A percentile compares a stretch with the other conserved stretches of the same genome.
phyloP scores from a whole-genome alignment of 140 eudicot genomes.

The Senecio squalidus region DNA sequence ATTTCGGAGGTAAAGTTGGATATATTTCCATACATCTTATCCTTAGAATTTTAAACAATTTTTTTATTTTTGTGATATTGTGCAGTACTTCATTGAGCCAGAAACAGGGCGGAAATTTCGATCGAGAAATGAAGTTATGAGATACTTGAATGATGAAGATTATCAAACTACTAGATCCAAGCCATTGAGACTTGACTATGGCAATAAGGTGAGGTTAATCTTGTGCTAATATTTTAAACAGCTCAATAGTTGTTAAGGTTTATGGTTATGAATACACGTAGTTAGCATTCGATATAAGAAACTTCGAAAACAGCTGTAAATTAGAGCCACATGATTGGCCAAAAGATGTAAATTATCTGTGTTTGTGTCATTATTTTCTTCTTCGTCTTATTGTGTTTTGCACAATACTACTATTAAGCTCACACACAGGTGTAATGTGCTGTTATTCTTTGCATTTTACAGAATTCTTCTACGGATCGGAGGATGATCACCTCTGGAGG shows the following conservation, averaged over 20 bases:
- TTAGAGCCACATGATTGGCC: no score
- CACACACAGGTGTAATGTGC: constrained; percentile 8
- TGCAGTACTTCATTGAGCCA: constrained; percentile 73
- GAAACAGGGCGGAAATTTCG: constrained; percentile 58
- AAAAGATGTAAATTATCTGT: no score
- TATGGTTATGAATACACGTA: no score
- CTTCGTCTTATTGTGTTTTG: no score
- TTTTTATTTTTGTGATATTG: background rate
- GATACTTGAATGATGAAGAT: constrained; percentile 44
- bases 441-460: constrained; percentile 15
- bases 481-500: constrained; percentile 40
- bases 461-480: constrained; percentile 18
- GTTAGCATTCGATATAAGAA: no score
- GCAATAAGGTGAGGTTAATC: constrained; percentile 25
- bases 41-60: background rate
- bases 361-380: no score
- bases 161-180: constrained; percentile 24
- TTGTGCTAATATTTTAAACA: background rate
- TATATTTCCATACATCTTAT: background rate
- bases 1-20: background rate
- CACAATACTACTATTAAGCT: no score
- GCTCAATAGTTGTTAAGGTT: no score
- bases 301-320: no score
- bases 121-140: constrained; percentile 41
- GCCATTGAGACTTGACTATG: constrained; percentile 16